These are phyloP conservation scores for Cryphonectria japonica DNA, from an alignment of 2,329 filamentous ascomycete genomes.

Conservation along the genomic window DNA sequence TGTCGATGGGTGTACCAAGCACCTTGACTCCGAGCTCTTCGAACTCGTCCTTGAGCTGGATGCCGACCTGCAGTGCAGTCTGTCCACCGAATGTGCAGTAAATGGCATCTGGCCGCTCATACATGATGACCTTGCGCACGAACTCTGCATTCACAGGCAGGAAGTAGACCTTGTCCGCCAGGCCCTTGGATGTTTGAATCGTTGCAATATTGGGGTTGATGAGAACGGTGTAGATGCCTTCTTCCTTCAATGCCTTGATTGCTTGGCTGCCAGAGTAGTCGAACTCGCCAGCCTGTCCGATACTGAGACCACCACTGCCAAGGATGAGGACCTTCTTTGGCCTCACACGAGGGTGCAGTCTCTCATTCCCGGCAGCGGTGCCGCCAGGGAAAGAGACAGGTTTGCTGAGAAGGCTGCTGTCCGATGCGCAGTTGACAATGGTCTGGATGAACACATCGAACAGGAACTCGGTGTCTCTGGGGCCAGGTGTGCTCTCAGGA, in stretches of 20 bases:
- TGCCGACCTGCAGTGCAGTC: slow-evolving; percentile 94
- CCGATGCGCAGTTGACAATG: slow-evolving; percentile 71
- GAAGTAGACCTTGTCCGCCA: slow-evolving; percentile 99
- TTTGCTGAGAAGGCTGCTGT: slow-evolving; percentile 67
- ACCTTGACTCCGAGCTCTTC: slow-evolving; percentile 90
- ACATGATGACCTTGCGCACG: slow-evolving; percentile 94
- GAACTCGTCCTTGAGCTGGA: slow-evolving; percentile 97
- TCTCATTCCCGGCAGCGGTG: slow-evolving; percentile 76
- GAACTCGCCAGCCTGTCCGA: slow-evolving; percentile 97
- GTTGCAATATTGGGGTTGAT: slow-evolving; percentile 99
- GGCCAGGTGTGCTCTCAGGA: slow-evolving; percentile 93
- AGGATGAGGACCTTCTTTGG: slow-evolving; percentile 96
- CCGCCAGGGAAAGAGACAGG: slow-evolving; percentile 89
- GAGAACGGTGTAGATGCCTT: slow-evolving; percentile 95
- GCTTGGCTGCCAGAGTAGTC: slow-evolving; percentile 98
- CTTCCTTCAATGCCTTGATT: slow-evolving; percentile 97
- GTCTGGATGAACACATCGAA: slow-evolving; percentile 96
- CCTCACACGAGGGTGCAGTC: slow-evolving; percentile 74
- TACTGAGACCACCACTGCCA: slow-evolving; percentile 92
- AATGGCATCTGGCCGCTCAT: slow-evolving; percentile 93
- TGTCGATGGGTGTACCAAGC: slow-evolving; percentile 93
- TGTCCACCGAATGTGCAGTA: slow-evolving; percentile 98
- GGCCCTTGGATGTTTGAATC: slow-evolving; percentile 95
- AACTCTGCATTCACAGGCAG: slow-evolving; percentile 95
- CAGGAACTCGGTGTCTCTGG: slow-evolving; percentile 91